Base-by-base conservation (phyloP, 2,329 filamentous ascomycete species). In the Xylariomycetidae sp. region DNA sequence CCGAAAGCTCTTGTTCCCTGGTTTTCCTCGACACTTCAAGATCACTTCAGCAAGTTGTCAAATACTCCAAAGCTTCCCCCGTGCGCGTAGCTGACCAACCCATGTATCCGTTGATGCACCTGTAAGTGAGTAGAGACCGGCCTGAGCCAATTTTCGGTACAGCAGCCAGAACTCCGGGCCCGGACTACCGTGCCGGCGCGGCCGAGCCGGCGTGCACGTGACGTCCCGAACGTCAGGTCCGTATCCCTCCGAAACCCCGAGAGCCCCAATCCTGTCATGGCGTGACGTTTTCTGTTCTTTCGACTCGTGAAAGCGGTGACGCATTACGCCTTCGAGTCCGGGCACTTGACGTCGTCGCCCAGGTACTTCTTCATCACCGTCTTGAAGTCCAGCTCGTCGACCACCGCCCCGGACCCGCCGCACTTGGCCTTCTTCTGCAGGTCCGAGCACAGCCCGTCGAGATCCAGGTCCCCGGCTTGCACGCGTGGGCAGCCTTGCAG, bases 341-440 rank as follows among this genome's bases (percentile, higher is more conserved):
- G 24, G n/a, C 24, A 25, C 6, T 13, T 13, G 7, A 6, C 24
- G 18, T 29, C 43, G 6, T 29, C 25, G 15, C 72, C 67, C 47
- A 78, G 67, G 44, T 78, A 79, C 55, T 79, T 79, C 40, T 68
- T 73, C 63, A 90, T 71, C 32, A 88, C 83, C 25, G 71, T 76
- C 54, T 95, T 84, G 49, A 96, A 94, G 51, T 96, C 89, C 34
- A 78, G 77, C 63, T 94, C 81, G 42, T 88, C 82, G 16, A 98
- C 85, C 13, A 95, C 86, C 10, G 93, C 86, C 12, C 92, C 90
- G 13, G 74, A 82, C 47, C 94, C 85, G 0, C 88, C 94, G 60
- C 92, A 98, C 56, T 90, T 92, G 37, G 92, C 92, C 66, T 98
- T 98, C 58, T 89, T 85, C 44, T 90, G 85, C 10, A 98, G 76